Evolutionary conservation across 1,139 yeast genomes (phyloP), one percentile per base, ranked within the genome.

Genomic region (Pichia sp.): DNA sequence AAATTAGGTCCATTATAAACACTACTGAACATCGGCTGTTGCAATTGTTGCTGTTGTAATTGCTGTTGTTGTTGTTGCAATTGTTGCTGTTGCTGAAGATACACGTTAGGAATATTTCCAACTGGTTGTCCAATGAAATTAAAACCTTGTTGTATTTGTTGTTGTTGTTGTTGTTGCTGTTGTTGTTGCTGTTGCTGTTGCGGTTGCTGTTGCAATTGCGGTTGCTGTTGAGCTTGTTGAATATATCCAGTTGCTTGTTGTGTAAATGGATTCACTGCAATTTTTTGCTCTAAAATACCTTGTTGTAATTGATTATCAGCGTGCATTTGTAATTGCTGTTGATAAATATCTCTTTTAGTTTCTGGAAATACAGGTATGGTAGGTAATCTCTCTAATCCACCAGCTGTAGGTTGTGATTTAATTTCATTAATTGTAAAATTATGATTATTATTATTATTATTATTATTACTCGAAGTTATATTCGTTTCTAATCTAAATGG

Each of bases 281-380:
- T 39, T 22, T 45, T 45, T 23, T 42, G 46, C 25, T 47, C 45
- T n/a, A 39, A 8, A 20, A 47, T 39, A 38, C 51, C 53, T 33
- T 52, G 52, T 40, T 51, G 52, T 24, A 63, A 40, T 29, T 60
- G 58, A 24, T 37, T 33, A 9, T 46, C 51, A 3, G 67, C 66
- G 39, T 60, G 42, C 7, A 39, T 22, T 23, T 43, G 44, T 31
- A 47, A 40, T 33, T 45, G 49, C 25, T 47, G 47, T 35, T 48
- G 49, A 33, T 46, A 40, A 6, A 42, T 47, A 24, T 48, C 59
- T 16, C 45, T 45, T 55, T 73, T 78, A 8, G 86, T 80, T 52
- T 78, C 77, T 0, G 86, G 86, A 55, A 81, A 81, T 1, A 80
- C 83, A 4, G 87, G 74, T 3, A 76, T 62, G 0, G 87, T 80